Evolutionary conservation across 1,139 yeast genomes (phyloP).

Genomic region (Protomyces macrosporus): DNA sequence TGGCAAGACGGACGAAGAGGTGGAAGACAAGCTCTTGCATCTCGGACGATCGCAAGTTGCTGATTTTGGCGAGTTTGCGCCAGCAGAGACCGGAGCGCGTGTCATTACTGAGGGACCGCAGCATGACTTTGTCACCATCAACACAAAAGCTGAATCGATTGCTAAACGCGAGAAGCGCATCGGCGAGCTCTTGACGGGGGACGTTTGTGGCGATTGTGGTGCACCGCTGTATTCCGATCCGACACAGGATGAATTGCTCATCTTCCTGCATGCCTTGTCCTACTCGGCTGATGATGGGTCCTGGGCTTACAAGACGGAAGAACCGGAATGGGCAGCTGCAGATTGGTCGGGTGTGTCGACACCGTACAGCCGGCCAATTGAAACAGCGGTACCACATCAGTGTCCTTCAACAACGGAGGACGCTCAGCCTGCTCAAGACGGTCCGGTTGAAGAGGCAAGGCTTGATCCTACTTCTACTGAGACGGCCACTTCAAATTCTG

Average conservation of each 20-base stretch:
- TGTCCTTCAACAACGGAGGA: too few species aligned
- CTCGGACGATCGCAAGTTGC: slow-evolving; percentile 68
- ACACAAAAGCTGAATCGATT: slow-evolving; percentile 23
- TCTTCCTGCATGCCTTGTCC: slow-evolving; percentile 85
- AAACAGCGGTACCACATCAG: not conserved
- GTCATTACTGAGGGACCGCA: slow-evolving; percentile 15
- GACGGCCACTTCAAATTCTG: too few species aligned
- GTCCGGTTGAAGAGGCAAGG: too few species aligned
- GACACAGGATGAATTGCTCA: slow-evolving; percentile 71
- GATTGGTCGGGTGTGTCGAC: slow-evolving; percentile 4
- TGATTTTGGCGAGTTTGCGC: slow-evolving; percentile 50
- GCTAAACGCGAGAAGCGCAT: slow-evolving; percentile 24
- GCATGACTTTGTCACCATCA: slow-evolving; percentile 11
- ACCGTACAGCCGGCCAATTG: not conserved
- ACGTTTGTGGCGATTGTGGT: slow-evolving; percentile 60
- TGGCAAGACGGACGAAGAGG: slow-evolving; percentile 46
- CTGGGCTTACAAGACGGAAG: slow-evolving; percentile 75
- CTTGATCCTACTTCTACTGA: too few species aligned
- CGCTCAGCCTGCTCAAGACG: too few species aligned
- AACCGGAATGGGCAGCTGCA: slow-evolving; percentile 75
- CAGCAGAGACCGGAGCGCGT: slow-evolving; percentile 30
- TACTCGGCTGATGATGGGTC: slow-evolving; percentile 49
- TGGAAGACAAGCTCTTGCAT: slow-evolving; percentile 49
- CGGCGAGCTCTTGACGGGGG: slow-evolving; percentile 60
- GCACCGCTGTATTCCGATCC: slow-evolving; percentile 82